Evolutionary conservation across 305 asterid genomes (phyloP).

Genomic region (Plantago coronopus): DNA sequence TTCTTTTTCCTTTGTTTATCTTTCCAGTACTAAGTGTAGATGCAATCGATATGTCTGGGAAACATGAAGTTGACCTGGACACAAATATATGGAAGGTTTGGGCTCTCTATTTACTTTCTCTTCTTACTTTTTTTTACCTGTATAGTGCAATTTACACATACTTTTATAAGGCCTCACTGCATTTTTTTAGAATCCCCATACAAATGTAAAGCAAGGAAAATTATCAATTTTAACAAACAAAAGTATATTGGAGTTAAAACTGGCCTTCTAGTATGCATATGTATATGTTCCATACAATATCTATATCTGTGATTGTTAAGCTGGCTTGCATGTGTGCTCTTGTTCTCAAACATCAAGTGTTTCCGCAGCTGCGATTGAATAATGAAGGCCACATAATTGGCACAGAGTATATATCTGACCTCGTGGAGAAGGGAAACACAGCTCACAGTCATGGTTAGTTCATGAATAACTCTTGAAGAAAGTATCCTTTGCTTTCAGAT

Average conservation of each 20-base stretch:
- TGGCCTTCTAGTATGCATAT: not conserved
- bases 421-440: conserved; percentile 84
- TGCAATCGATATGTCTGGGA: conserved; percentile 97
- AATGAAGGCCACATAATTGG: conserved; percentile 72
- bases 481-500: not conserved
- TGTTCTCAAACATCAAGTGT: conserved; percentile 27
- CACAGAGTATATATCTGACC: conserved; percentile 88
- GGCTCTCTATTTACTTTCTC: conserved; percentile 17
- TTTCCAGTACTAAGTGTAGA: conserved; percentile 85
- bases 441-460: conserved; percentile 78
- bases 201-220: not conserved
- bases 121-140: not conserved
- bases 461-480: conserved; percentile 9
- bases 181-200: not conserved
- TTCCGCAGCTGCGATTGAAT: conserved; percentile 85
- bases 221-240: conserved; percentile 2
- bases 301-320: not conserved
- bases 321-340: conserved; percentile 6
- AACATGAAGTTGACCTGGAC: conserved; percentile 99
- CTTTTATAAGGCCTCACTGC: not conserved
- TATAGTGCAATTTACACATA: conserved; percentile 5
- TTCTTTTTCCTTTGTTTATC: conserved; percentile 9
- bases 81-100: conserved; percentile 96
- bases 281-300: too few species aligned
- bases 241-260: not conserved